Percentiles rank a stretch among this genome's conserved stretches.
Conservation (phyloP, 768 basidiomycete species). For the Phylloporus sp. region DNA sequence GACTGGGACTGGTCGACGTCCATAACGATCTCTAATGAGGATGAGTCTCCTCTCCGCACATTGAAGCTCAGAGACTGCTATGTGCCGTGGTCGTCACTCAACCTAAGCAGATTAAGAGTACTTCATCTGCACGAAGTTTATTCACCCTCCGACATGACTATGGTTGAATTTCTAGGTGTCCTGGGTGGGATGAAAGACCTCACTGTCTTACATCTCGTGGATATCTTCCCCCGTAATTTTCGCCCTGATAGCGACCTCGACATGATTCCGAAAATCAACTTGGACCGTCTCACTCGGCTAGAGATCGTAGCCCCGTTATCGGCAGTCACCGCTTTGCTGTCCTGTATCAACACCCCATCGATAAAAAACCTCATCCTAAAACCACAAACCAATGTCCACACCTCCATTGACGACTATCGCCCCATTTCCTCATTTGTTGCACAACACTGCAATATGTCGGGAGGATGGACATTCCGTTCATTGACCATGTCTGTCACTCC, state of each 20-base stretch:
- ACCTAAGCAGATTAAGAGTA: slow-evolving; percentile 26
- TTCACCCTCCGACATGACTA: slow-evolving; percentile 18
- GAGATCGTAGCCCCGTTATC: neutral
- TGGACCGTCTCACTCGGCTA: slow-evolving; percentile 2
- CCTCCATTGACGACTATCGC: neutral
- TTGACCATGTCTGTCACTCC: neutral
- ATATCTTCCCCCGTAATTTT: neutral
- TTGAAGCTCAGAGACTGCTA: neutral
- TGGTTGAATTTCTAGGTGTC: slow-evolving; percentile 27
- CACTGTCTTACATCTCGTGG: neutral
- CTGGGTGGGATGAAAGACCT: slow-evolving; percentile 19
- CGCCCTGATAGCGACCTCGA: slow-evolving; percentile 13
- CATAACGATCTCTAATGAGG: neutral
- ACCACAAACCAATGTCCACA: neutral
- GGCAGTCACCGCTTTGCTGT: too few species aligned
- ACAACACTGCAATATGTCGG: neutral
- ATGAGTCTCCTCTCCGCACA: neutral
- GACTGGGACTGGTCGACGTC: too few species aligned
- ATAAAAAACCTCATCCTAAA: neutral
- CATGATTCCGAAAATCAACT: neutral
- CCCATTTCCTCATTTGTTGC: neutral
- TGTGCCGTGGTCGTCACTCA: neutral
- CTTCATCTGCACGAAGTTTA: slow-evolving; percentile 30
- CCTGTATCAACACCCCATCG: too few species aligned
- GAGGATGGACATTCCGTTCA: neutral